Base-by-base conservation (phyloP, 2,329 filamentous ascomycete genomes). In the Venturia aucupariae region DNA sequence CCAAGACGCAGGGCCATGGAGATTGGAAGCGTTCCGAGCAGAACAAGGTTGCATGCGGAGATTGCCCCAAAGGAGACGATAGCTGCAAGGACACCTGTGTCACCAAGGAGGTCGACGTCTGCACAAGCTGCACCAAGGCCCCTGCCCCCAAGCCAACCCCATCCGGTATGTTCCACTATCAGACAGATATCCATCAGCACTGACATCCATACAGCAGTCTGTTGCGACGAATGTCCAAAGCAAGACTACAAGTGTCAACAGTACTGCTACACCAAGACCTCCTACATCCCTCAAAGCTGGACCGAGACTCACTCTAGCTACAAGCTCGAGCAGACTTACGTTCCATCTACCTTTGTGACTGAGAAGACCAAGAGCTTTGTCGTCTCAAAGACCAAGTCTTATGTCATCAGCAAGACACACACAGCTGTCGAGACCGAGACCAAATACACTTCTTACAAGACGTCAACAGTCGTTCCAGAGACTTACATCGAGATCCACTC, bases 261-360 rank as follows among this genome's bases (percentile, higher is more conserved):
- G 6, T 22, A 55, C 27, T 63, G 62, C 51, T 63, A 39, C 22
- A 51, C 60, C 60, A 46, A 62, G 44, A 62, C 60, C 42, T 27
- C 60, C 24, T 46, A 27, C n/a, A 8, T 48, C 24, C 27, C 4
- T 17, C 51, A 57, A 8, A 57, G 51, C 51, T 57, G 51, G 51
- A 57, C 51, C 19, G 51, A 57, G 51, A 57, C 51, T 35, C 51
- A 35, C 19, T 57, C 51, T 22, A 57, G 30, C 51, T 35, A 15
- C 51, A 57, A 57, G 51, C 3, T 57, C 5, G 6, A 35, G 30
- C 51, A 32, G 15, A 57, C 51, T 19, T 57, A 35, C 7, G 30
- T 57, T 11, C 51, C 51, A 57, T 57, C 51, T 57, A 19, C 51
- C 15, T 57, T 32, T 15, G 30, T 57, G 27, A 57, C 27, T 32